These are phyloP conservation scores for Jaenimonas drosophilae DNA, from an alignment of 208 protist genomes.

Conservation along the genomic window DNA sequence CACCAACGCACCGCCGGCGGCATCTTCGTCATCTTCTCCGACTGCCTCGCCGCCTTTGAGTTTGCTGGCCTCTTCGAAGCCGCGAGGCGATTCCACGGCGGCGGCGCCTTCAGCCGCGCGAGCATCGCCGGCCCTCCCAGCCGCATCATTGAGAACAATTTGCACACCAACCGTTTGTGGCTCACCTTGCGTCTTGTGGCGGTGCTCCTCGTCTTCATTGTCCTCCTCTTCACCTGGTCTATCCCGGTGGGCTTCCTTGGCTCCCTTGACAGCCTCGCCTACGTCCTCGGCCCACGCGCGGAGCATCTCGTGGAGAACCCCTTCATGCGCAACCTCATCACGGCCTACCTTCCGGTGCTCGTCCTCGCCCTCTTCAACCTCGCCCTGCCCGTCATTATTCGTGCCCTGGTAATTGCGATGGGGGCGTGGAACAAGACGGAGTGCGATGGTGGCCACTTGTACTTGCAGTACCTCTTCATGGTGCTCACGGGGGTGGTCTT, in stretches of 20 bases:
- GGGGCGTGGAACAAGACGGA: constrained; percentile 53
- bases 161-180: constrained; percentile 27
- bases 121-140: constrained; percentile 61
- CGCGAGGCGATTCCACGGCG: no score
- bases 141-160: constrained; percentile 52
- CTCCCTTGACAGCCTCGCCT: constrained; percentile 54
- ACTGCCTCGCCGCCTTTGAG: constrained; percentile 52
- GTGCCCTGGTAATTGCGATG: constrained; percentile 53
- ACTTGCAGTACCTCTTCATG: constrained; percentile 83
- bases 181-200: constrained; percentile 33
- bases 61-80: constrained; percentile 73
- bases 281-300: constrained; percentile 26
- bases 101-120: constrained; percentile 27
- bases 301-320: constrained; percentile 19
- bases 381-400: constrained; percentile 57
- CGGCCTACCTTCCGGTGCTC: constrained; percentile 56
- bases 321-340: constrained; percentile 27
- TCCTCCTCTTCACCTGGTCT: constrained; percentile 57
- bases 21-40: constrained; percentile 64
- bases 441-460: constrained; percentile 44
- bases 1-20: constrained; percentile 18
- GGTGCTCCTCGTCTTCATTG: constrained; percentile 32
- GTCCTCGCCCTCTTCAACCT: constrained; percentile 66
- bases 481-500: constrained; percentile 77
- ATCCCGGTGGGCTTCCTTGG: constrained; percentile 69